These are phyloP conservation scores for Hypoxylon sp. DNA, from an alignment of 2,329 filamentous ascomycete species.

Conservation along the genomic window DNA sequence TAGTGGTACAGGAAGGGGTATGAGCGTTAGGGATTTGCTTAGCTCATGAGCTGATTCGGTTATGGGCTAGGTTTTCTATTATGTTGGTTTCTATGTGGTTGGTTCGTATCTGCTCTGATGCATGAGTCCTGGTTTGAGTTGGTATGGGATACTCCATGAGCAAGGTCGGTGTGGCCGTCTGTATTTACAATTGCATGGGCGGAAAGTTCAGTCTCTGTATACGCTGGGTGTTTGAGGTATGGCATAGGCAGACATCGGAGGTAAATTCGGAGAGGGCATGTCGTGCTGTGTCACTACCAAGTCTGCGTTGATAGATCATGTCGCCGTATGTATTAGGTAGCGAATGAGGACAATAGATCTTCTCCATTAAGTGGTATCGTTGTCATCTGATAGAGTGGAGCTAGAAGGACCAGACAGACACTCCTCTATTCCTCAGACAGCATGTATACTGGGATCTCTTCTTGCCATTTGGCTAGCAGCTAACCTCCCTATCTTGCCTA, in stretches of 20 bases:
- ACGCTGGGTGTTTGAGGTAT: constrained; percentile 17
- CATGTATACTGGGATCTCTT: neutral
- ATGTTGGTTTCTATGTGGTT: neutral
- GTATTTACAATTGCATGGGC: constrained; percentile 34
- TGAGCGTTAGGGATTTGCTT: constrained; percentile 70
- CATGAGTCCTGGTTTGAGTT: neutral
- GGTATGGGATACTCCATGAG: constrained; percentile 9
- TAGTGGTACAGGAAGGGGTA: constrained; percentile 59
- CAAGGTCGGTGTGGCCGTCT: constrained; percentile 24
- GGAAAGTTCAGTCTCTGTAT: constrained; percentile 19
- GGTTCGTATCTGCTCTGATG: neutral
- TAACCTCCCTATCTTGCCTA: neutral
- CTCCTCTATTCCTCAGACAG: too few relatives aligned
- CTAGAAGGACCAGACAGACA: too few relatives aligned
- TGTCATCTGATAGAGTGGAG: neutral
- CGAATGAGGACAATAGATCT: constrained; percentile 5
- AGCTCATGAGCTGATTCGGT: constrained; percentile 60
- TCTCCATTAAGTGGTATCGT: constrained; percentile 1
- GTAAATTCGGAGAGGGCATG: constrained; percentile 3
- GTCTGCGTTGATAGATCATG: constrained; percentile 9
- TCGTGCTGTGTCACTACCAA: neutral
- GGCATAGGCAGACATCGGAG: constrained; percentile 4
- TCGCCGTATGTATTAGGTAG: neutral
- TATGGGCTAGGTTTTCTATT: neutral
- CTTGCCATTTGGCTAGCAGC: neutral